A percentile compares a stretch with the other conserved stretches of the same genome.
These are phyloP conservation scores for Yamadazyma ubonensis DNA, from an alignment of 805 yeast species.

Conservation along the genomic window DNA sequence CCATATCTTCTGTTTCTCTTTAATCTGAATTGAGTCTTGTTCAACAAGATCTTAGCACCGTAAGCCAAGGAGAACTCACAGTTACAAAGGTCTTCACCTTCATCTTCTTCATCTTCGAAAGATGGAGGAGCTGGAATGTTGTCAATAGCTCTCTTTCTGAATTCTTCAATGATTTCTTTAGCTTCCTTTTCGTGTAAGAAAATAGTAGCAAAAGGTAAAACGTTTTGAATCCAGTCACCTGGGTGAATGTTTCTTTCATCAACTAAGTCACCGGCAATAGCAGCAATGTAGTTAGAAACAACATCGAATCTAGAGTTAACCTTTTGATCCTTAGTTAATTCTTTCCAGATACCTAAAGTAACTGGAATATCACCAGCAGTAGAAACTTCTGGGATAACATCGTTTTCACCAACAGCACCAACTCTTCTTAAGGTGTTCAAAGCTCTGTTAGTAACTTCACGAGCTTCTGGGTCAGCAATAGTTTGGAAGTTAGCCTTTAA, in stretches of 20 bases:
- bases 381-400: conserved; percentile 92
- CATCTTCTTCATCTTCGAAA: conserved; percentile 96
- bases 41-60: conserved; percentile 99
- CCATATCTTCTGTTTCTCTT: conserved; percentile 99
- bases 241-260: conserved; percentile 95
- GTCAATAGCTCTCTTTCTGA: conserved; percentile 94
- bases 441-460: conserved; percentile 97
- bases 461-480: conserved; percentile 99
- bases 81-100: conserved; percentile 99
- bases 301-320: conserved; percentile 67
- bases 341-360: conserved; percentile 77
- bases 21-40: conserved; percentile 98
- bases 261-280: conserved; percentile 97
- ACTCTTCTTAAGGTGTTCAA: conserved; percentile 97
- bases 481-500: conserved; percentile 89
- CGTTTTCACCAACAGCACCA: conserved; percentile 92
- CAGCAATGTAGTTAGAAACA: conserved; percentile 82
- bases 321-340: conserved; percentile 66
- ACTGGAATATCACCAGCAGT: conserved; percentile 96
- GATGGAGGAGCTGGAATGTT: conserved; percentile 96
- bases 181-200: conserved; percentile 93
- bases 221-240: conserved; percentile 82
- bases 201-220: conserved; percentile 93
- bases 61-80: conserved; percentile 99
- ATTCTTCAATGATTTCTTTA: conserved; percentile 81